Base-by-base conservation (phyloP, 2,329 filamentous ascomycete species). In the Trichoderma atroviride region DNA sequence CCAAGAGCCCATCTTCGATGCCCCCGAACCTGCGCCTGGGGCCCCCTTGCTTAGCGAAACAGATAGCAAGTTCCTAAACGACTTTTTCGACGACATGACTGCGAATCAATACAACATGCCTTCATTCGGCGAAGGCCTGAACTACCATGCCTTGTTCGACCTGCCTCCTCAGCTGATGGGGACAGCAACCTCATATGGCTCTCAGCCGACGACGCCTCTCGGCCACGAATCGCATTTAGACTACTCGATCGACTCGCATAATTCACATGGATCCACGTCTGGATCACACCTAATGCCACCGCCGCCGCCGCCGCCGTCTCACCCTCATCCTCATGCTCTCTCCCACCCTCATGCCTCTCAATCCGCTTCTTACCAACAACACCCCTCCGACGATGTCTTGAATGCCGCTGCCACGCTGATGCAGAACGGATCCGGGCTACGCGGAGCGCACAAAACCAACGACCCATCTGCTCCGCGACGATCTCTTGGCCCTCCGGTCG, bases 81-180 rank as follows among this genome's bases (percentile, higher is more conserved):
- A 77, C 71, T 89, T 89, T 74, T 87, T 90, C 75, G 82, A 86
- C 67, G 82, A 83, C 67, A 81, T 89, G 69, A 82, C 81, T 62
- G 81, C 85, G 6, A 82, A 86, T 71, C 81, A 85, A 40, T 86
- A 83, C 74, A 82, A 81, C 69, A 80, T 81, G 70, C 79, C 82
- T 40, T 83, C 83, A 6, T 87, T 85, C 71, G 84, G 84, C 56
- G 85, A 87, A 73, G 83, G 84, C 11, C 80, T 84, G 47, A 81
- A 82, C 72, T 85, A 82, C 73, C 84, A 77, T 74, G 83, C 81
- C 68, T 89, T 86, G 87, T 78, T 83, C 58, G 86, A 88, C 70
- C 80, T 91, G 24, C 89, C 89, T 5, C 89, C 89, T 1, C 84
- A 84, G 60, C 88, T 91, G 72, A 86, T 92, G 80, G 89, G 89